These are phyloP conservation scores for Medicago truncatula DNA, from an alignment of 306 rosid species.

Conservation along the genomic window MtrunA17r5.0-ANR NC_053046.1:43299501-43300000, in stretches of 20 bases:
- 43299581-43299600: slow-evolving; percentile 50
- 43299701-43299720: slow-evolving; percentile 55
- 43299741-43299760: slow-evolving; percentile 41
- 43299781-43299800: background rate
- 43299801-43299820: background rate
- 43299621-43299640: slow-evolving; percentile 57
- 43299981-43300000: too few species aligned
- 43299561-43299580: slow-evolving; percentile 50
- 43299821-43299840: background rate
- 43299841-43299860: background rate
- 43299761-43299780: background rate
- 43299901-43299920: background rate
- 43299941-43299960: background rate
- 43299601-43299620: slow-evolving; percentile 58
- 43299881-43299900: background rate
- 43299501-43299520: slow-evolving; percentile 21
- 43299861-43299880: background rate
- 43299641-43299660: slow-evolving; percentile 72
- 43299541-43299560: slow-evolving; percentile 47
- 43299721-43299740: slow-evolving; percentile 52
- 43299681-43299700: slow-evolving; percentile 70
- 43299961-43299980: background rate
- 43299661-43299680: slow-evolving; percentile 73
- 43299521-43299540: slow-evolving; percentile 36
- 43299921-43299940: background rate